Conservation (phyloP, 805 yeast genomes). For the Ogataea glucozyma region DNA sequence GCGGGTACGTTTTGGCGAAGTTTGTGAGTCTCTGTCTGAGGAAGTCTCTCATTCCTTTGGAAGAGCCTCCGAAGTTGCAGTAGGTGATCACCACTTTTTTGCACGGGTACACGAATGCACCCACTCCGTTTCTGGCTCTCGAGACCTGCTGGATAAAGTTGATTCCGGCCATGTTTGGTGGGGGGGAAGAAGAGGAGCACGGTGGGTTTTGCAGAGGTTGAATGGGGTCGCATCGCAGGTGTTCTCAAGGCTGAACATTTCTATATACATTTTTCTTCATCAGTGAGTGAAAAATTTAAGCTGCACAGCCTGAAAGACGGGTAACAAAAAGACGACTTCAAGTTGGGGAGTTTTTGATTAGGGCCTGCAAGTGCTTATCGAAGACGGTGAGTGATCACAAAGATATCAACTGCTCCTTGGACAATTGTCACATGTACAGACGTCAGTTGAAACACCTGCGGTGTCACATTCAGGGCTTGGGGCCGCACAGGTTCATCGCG, state of each 20-base stretch:
- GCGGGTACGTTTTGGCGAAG: conserved; percentile 62
- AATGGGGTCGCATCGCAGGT: too few relatives aligned
- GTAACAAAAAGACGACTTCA: conserved; percentile 2
- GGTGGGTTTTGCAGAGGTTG: too few relatives aligned
- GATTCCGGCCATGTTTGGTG: conserved; percentile 48
- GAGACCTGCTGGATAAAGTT: conserved; percentile 61
- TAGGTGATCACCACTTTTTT: conserved; percentile 71
- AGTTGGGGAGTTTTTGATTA: too few relatives aligned
- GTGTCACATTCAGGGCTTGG: too few relatives aligned
- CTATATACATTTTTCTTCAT: too few relatives aligned
- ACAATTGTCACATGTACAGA: too few relatives aligned
- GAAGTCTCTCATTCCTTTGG: conserved; percentile 74
- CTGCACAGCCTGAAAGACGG: conserved; percentile 8
- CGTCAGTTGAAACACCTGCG: too few relatives aligned
- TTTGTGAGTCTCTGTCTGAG: conserved; percentile 51
- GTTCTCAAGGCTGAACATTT: too few relatives aligned
- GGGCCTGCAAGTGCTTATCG: too few relatives aligned
- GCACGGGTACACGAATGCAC: conserved; percentile 75
- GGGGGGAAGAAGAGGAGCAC: conserved; percentile 13
- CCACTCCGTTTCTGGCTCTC: conserved; percentile 71
- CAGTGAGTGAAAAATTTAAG: conserved; percentile 4
- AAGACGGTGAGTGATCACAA: too few relatives aligned
- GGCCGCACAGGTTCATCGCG: not conserved
- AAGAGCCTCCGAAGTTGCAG: conserved; percentile 96
- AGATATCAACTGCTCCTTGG: too few relatives aligned